phyloP scores from a whole-genome alignment of 345 rosid species.

The Eucalyptus erythrocorys region DNA sequence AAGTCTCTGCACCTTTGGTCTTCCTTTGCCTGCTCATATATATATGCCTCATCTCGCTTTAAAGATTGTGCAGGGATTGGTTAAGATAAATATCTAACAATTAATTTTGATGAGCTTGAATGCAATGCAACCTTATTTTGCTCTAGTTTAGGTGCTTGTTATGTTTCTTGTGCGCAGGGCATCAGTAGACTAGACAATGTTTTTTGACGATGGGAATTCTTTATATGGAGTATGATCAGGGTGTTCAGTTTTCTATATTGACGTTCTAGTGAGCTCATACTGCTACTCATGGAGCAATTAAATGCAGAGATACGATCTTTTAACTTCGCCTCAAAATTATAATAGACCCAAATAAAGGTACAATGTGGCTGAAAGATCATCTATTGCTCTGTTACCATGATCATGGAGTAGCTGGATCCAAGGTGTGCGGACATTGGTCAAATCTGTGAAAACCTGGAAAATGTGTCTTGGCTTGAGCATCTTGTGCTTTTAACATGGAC shows the following conservation, averaged over 20 bases:
- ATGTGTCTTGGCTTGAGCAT: not conserved
- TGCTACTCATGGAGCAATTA: not conserved
- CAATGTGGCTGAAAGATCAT: not conserved
- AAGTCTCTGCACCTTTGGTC: not conserved
- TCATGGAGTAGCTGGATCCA: not conserved
- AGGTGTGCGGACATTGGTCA: not conserved
- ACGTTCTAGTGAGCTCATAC: not conserved
- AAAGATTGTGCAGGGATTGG: not conserved
- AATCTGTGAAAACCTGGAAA: not conserved
- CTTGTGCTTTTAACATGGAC: not conserved
- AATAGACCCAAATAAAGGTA: not conserved
- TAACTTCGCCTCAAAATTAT: not conserved
- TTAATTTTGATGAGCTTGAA: not conserved
- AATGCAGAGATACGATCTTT: not conserved
- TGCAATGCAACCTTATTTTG: not conserved
- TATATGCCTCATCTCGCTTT: not conserved
- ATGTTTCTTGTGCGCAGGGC: not conserved
- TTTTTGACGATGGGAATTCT: not conserved
- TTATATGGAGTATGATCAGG: not conserved
- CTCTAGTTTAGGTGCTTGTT: not conserved
- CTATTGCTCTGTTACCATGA: not conserved
- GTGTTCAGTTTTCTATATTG: not conserved
- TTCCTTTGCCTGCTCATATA: not conserved
- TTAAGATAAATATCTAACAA: not conserved
- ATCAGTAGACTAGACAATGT: not conserved